Evolutionary conservation across 2,329 filamentous ascomycete genomes (phyloP).

Genomic region (Chlorencoelia australis): DNA sequence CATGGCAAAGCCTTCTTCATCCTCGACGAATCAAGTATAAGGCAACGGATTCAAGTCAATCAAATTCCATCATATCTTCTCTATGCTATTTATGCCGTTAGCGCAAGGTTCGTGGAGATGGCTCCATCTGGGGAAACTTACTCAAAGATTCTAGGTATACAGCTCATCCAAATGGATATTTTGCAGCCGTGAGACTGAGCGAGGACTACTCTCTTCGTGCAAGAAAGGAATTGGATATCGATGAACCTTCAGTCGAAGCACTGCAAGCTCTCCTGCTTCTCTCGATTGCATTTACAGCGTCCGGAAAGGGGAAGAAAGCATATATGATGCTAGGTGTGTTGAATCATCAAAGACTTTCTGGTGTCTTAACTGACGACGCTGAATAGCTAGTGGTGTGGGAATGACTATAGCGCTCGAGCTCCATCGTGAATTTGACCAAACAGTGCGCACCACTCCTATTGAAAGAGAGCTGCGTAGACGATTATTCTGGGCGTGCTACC

Average conservation of each 20-base stretch:
- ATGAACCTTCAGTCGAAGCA: constrained; percentile 71
- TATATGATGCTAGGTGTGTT: constrained; percentile 72
- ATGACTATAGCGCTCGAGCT: constrained; percentile 78
- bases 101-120: constrained; percentile 41
- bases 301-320: constrained; percentile 72
- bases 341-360: not conserved
- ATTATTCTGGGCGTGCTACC: constrained; percentile 84
- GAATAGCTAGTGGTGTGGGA: constrained; percentile 59
- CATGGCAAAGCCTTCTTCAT: constrained; percentile 78
- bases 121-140: not conserved
- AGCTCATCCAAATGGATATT: constrained; percentile 55
- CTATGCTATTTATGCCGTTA: constrained; percentile 50
- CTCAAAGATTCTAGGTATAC: constrained; percentile 48
- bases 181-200: constrained; percentile 56
- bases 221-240: constrained; percentile 61
- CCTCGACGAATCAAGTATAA: constrained; percentile 64
- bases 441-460: constrained; percentile 49
- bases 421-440: constrained; percentile 62
- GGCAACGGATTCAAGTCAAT: constrained; percentile 61
- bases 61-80: constrained; percentile 36
- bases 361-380: too few relatives aligned
- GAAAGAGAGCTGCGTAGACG: constrained; percentile 69
- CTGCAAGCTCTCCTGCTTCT: constrained; percentile 69
- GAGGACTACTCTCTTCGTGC: constrained; percentile 65
- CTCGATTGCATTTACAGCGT: constrained; percentile 64